Evolutionary conservation across 257 asterid species (phyloP).

Genomic region (Avicennia marina): DNA sequence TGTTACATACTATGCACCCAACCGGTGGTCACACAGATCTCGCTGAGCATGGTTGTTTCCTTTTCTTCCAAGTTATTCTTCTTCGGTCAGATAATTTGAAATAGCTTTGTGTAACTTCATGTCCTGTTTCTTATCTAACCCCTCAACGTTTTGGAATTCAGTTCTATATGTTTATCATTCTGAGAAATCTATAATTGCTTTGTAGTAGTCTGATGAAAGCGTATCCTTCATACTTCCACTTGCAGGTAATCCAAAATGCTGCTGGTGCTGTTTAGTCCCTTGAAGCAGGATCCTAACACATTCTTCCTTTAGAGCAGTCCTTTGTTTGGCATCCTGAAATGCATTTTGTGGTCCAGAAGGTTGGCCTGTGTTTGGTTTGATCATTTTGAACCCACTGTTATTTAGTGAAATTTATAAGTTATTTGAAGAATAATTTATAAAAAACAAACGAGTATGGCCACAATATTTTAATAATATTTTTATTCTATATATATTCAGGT

Average conservation of each 20-base stretch:
- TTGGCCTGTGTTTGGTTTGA: conserved; percentile 24
- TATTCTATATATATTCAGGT: too few relatives aligned
- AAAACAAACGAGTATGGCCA: too few relatives aligned
- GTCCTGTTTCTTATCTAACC: background rate
- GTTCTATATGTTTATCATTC: background rate
- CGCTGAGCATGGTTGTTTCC: too few relatives aligned
- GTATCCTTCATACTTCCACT: background rate
- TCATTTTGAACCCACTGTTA: conserved; percentile 16
- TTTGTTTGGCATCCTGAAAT: conserved; percentile 20
- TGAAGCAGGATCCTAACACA: conserved; percentile 30
- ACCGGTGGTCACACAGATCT: too few relatives aligned
- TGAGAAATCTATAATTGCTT: background rate
- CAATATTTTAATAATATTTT: too few relatives aligned
- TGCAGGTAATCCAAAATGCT: conserved; percentile 37
- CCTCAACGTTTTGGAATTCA: background rate
- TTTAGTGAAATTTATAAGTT: too few relatives aligned
- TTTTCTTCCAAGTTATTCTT: background rate
- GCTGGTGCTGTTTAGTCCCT: conserved; percentile 15
- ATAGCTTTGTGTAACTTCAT: background rate
- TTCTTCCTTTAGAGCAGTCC: conserved; percentile 25
- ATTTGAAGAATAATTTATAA: conserved; percentile 20
- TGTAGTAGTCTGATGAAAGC: background rate
- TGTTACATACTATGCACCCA: too few relatives aligned
- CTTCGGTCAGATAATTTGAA: background rate
- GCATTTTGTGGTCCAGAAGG: conserved; percentile 32